Evolutionary conservation across 495 filamentous ascomycete genomes (phyloP), one percentile per base, ranked within the genome.

Genomic region (Pyronema omphalodes): DNA sequence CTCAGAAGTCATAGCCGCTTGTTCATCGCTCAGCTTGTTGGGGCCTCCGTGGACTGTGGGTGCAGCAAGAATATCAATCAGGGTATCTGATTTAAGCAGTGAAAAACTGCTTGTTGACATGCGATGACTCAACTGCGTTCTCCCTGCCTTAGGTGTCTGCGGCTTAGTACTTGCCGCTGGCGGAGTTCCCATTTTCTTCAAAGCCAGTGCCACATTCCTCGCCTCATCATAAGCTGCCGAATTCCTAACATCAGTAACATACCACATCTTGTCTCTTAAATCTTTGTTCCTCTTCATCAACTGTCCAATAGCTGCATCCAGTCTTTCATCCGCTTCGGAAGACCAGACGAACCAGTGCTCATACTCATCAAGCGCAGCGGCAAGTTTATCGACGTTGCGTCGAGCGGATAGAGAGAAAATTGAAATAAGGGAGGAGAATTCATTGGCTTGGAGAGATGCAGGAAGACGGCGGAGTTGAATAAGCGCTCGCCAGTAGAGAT

Each of bases 201-300:
- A 69, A 34, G 91, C 91, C 54, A 81, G 73, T 9, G 87, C 84
- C 9, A 98, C 81, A 64, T 89, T 82, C 55, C 81, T 80, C 18
- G 87, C 87, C 65, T 93, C 84, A 55, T 93, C 89, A 61, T 94
- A 98, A 1, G 78, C 75, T 41, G 78, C 85, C 14, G 89, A 95
- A 61, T 94, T 89, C 53, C 83, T 81, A 43, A 96, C 91, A 67
- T 96, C 91, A 6, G 88, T 93, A 58, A 91, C 84, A 66, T 94
- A 98, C 91, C 91, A 98, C 86, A 94, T 94, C 73, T 96, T 96
- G 67, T 93, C 83, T 41, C 91, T 76, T 15, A 89, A 69, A 18
- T 79, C 76, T 51, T 80, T 79, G 12, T 82, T 67, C 11, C 74
- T 74, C 53, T 71, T 71, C 71, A 83, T 81, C 79, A 84, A 81